Base-by-base conservation (phyloP, 345 rosid genomes). In the Populus nigra region DNA sequence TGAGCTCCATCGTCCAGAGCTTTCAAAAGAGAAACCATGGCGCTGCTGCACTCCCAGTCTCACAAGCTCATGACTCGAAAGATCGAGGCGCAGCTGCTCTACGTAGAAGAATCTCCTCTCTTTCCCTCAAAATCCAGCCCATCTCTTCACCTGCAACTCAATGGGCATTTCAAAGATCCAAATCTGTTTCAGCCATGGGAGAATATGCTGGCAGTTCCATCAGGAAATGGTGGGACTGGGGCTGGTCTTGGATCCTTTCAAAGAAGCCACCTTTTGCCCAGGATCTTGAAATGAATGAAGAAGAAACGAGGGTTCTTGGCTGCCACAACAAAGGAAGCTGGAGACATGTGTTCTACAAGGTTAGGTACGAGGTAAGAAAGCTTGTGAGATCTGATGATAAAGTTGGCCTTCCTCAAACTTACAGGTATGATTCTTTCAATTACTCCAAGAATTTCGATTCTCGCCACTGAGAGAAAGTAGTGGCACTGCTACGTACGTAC, bases 261-360 rank as follows among this genome's bases (percentile, higher is more conserved):
- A 85, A 87, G 74, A 94, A 90, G 72, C 95, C 95, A 2, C 36
- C 80, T 0, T 91, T 94, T 75, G 94, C 93, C 1, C 71, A 87
- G 73, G 98, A 94, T 86, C 97, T 93, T 47, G 98, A 94, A 77
- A 85, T 91, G 85, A 90, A 91, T 79, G 92, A 89, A 77, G 98
- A 90, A 38, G 98, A 91, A 79, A 86, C 91, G 4, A 85, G 69
- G 61, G 66, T 81, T 8, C 86, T 93, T 8, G 98, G 93, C 1
- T 84, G 79, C 73, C 90, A 89, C 38, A 87, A 73, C 85, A 88
- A 82, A 73, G 99, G 98, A 31, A 95, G 96, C 86, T 85, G 91
- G 96, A 85, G 87, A 74, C 98, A 95, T 82, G 93, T 95, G 39
- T 87, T 93, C 75, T 83, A 80, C 80, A 93, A 95, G 83, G 77